Evolutionary conservation across 495 filamentous ascomycete species (phyloP).

Genomic region (Choiromyces venosus): DNA sequence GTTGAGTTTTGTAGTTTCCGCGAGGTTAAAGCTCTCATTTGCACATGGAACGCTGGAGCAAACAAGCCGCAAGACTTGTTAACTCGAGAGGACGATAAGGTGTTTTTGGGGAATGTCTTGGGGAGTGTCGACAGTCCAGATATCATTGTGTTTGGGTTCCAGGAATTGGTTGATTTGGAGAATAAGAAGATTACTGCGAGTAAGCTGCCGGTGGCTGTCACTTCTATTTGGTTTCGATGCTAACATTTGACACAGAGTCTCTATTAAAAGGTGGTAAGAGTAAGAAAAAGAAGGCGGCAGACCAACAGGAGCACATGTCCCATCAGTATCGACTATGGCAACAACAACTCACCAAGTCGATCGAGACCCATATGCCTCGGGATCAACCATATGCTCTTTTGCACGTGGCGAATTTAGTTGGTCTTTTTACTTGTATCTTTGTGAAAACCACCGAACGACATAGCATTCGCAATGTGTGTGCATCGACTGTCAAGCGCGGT

Average conservation of each 20-base stretch:
- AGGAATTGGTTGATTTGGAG: constrained; percentile 93
- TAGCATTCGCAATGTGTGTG: constrained; percentile 68
- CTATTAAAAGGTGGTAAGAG: constrained; percentile 54
- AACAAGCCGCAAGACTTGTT: constrained; percentile 76
- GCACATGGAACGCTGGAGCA: constrained; percentile 97
- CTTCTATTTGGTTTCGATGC: constrained; percentile 10
- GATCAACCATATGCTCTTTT: constrained; percentile 75
- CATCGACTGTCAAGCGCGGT: constrained; percentile 83
- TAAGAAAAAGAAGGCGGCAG: constrained; percentile 84
- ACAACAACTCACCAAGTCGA: constrained; percentile 70
- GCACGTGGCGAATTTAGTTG: constrained; percentile 83
- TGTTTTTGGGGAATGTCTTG: constrained; percentile 72
- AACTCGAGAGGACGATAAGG: constrained; percentile 58
- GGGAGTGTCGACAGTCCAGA: constrained; percentile 69
- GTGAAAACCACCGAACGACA: constrained; percentile 71
- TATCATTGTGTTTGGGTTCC: constrained; percentile 92
- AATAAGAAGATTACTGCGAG: constrained; percentile 96
- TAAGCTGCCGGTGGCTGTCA: constrained; percentile 45
- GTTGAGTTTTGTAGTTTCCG: constrained; percentile 77
- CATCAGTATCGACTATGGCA: constrained; percentile 95
- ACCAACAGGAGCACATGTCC: constrained; percentile 84
- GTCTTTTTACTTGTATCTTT: constrained; percentile 92
- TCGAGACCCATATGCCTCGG: constrained; percentile 77
- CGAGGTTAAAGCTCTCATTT: constrained; percentile 65
- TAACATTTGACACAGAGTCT: constrained; percentile 51